Base-by-base conservation (phyloP, 148 eudicot species). In the Hydrangea macrophylla region DNA sequence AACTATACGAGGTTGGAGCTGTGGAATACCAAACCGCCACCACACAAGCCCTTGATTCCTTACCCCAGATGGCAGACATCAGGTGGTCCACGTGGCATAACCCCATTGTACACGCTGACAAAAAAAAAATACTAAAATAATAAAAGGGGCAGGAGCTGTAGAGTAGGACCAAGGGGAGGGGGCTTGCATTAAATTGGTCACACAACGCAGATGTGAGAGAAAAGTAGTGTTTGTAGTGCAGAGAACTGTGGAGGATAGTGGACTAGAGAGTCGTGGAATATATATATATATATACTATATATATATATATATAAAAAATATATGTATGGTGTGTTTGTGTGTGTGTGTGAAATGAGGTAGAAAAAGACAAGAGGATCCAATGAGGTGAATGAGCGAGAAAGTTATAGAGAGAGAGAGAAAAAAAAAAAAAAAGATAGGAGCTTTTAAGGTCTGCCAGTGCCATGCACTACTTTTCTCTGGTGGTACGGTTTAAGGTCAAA, bases 11-110 rank as follows among this genome's bases (percentile, higher is more conserved):
- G 67, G 67, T 63, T 63, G 39, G 31, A 2, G 1, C 13, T 9
- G 18, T 1, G 32, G 27, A 60, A 4, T 27, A 25, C 31, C 31
- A 6, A 26, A 63, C 50, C 66, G 12, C n/a, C 15, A 26, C 67
- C 55, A 26, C 31, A 44, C 36, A 17, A 5, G 53, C 6, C 54
- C 33, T 40, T 11, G 33, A 26, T 23, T 22, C 7, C 56, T 18
- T 24, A 8, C 55, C 39, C 68, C 68, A 64, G 55, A 27, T 65
- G 68, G 68, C 68, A 65, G 23, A 28, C 31, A 50, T 50, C 10
- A 30, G 42, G 18, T 22, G 53, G 68, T 65, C 68, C 68, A 65
- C 58, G 68, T 65, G 68, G 18, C 68, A 65, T 44, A 28, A 22
- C 68, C 68, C 68, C 58, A 4, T 8, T 8, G 5, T 35, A 35